Evolutionary conservation across 352 stramenopile species (phyloP), one percentile per base, ranked within the genome.

Genomic region (Globisporangium middletonii): DNA sequence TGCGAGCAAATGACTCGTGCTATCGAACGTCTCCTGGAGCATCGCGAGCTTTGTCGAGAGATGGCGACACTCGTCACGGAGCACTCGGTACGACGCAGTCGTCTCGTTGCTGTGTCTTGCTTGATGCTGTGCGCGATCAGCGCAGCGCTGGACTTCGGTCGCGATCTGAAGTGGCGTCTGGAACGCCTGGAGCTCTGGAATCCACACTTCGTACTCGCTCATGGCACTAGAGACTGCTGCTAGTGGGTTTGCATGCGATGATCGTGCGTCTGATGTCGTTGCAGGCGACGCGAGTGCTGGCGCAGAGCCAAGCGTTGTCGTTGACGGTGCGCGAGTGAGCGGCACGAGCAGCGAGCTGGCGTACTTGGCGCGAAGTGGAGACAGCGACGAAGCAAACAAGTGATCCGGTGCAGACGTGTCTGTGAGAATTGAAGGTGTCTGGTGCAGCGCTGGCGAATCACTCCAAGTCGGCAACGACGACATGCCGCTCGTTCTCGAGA

Each of bases 91-190:
- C 1, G 33, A 38, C 33, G 9, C 33, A 2, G 33, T 38, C 33
- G 7, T 12, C 7, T 12, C 33, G 33, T 38, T 12, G 33, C 33
- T 9, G 9, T 9, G 33, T 38, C 1, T 9, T 38, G 33, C 33
- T 38, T 9, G 33, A 1, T 53, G 27, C 47, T n/a, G 12, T 12
- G 28, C 47, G 13, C 8, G 7, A 2, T 23, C 28, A 27, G 41
- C 9, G 27, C 53, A 46, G 15, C 74, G 61, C 30, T 70, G 63
- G 56, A 83, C 71, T 0, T 65, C 61, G 7, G 66, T 66, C 12
- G 55, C 54, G 26, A 83, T 75, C 53, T 81, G 70, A 12, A 66
- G 57, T 0, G 71, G 68, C 2, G 68, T 77, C 50, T 63, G 66
- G 47, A 67, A 69, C 19, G 70, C 53, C 2, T 46, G 56, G 1